These are phyloP conservation scores for Pseudogymnoascus sp. DNA, from an alignment of 2,329 filamentous ascomycete genomes.

Conservation along the genomic window DNA sequence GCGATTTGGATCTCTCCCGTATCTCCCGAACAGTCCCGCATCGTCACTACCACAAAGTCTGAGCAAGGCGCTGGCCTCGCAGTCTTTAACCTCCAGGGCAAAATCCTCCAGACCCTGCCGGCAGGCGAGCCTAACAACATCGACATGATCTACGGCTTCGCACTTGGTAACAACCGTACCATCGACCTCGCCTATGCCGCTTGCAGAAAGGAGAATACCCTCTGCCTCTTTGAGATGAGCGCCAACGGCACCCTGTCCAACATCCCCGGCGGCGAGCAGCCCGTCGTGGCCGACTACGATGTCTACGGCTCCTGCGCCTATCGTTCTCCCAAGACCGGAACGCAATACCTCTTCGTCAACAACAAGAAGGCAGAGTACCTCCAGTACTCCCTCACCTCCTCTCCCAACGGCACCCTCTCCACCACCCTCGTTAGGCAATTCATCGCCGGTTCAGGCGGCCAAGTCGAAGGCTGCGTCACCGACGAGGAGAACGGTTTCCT, in stretches of 20 bases:
- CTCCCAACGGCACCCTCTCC: slow-evolving; percentile 34
- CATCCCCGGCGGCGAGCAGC: slow-evolving; percentile 40
- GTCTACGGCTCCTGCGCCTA: slow-evolving; percentile 48
- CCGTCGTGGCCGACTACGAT: slow-evolving; percentile 37
- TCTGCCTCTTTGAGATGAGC: slow-evolving; percentile 45
- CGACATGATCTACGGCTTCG: slow-evolving; percentile 44
- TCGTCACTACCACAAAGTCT: slow-evolving; percentile 47
- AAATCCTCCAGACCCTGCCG: slow-evolving; percentile 37
- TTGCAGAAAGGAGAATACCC: slow-evolving; percentile 43
- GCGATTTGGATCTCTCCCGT: slow-evolving; percentile 41
- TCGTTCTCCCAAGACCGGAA: slow-evolving; percentile 38
- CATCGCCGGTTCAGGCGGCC: slow-evolving; percentile 41
- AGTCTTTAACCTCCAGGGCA: slow-evolving; percentile 43
- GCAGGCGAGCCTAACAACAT: slow-evolving; percentile 47
- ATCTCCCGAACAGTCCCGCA: slow-evolving; percentile 35
- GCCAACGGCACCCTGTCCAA: slow-evolving; percentile 36
- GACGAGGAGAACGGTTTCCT: slow-evolving; percentile 45
- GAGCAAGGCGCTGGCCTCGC: slow-evolving; percentile 40
- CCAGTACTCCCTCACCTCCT: slow-evolving; percentile 42
- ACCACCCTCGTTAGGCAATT: slow-evolving; percentile 45
- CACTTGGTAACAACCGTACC: slow-evolving; percentile 33
- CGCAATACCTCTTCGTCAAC: slow-evolving; percentile 48
- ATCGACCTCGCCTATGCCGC: slow-evolving; percentile 44
- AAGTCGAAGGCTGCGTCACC: slow-evolving; percentile 47
- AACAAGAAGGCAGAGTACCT: slow-evolving; percentile 46